Evolutionary conservation across 306 rosid species (phyloP).

Genomic region (Prunus persica): Prunus_persica_NCBIv2 NC_034014.1:8231501-8232000

Average conservation of each 20-base stretch:
- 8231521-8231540: neutral
- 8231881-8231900: too few relatives aligned
- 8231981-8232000: too few relatives aligned
- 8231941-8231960: too few relatives aligned
- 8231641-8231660: neutral
- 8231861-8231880: too few relatives aligned
- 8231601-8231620: neutral
- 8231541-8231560: conserved; percentile 12
- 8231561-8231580: conserved; percentile 3
- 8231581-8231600: conserved; percentile 6
- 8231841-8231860: too few relatives aligned
- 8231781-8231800: neutral
- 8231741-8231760: neutral
- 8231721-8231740: neutral
- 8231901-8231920: too few relatives aligned
- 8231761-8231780: neutral
- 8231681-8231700: neutral
- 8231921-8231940: too few relatives aligned
- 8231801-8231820: too few relatives aligned
- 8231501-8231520: neutral
- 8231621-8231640: neutral
- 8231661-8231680: neutral
- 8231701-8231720: neutral
- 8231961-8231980: too few relatives aligned
- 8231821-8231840: too few relatives aligned